Evolutionary conservation across 306 rosid genomes (phyloP).

Genomic region (Vicia faba): DNA sequence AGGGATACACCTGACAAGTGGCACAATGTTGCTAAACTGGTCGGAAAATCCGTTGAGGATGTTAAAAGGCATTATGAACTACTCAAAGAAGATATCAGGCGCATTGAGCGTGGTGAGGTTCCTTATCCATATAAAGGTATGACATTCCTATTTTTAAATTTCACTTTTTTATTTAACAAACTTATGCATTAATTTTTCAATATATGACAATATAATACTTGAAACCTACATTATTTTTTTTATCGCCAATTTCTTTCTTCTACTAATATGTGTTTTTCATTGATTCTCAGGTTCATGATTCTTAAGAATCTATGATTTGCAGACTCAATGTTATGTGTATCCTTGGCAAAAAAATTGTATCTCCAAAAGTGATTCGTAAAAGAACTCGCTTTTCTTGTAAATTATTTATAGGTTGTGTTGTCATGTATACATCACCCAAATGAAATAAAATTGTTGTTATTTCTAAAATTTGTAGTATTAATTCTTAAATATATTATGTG

Average conservation of each 20-base stretch:
- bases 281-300: neutral
- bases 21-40: constrained; percentile 72
- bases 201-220: no score
- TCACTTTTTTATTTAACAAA: neutral
- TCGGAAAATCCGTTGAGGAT: constrained; percentile 74
- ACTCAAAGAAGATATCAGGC: constrained; percentile 66
- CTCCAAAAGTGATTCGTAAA: neutral
- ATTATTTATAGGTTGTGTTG: neutral
- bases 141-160: neutral
- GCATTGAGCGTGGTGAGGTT: constrained; percentile 66
- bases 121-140: constrained; percentile 56
- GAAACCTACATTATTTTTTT: no score
- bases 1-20: constrained; percentile 78
- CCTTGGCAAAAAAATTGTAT: neutral
- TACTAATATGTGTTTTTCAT: neutral
- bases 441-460: neutral
- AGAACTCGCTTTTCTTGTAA: neutral
- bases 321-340: neutral
- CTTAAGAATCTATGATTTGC: neutral
- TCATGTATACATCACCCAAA: neutral
- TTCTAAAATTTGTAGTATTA: no score
- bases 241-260: neutral
- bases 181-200: no score
- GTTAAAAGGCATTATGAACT: constrained; percentile 73
- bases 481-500: no score